Evolutionary conservation across 768 basidiomycete genomes (phyloP).

Genomic region (Pisolithus albus): DNA sequence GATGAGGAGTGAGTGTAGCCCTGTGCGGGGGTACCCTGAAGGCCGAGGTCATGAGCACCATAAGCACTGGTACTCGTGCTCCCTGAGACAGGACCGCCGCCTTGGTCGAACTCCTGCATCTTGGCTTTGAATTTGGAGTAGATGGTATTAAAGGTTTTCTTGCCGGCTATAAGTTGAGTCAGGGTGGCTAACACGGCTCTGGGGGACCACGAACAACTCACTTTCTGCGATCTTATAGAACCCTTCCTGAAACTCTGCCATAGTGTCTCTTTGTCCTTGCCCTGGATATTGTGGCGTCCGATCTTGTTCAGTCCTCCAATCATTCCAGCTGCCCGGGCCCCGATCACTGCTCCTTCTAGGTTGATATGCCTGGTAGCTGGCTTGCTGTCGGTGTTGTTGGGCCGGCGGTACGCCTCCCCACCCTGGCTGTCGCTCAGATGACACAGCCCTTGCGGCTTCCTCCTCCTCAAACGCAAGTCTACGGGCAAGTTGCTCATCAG

Average conservation of each 20-base stretch:
- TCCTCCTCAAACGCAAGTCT: constrained; percentile 60
- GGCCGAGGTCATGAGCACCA: not conserved
- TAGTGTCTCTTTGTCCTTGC: constrained; percentile 40
- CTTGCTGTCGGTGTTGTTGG: constrained; percentile 7
- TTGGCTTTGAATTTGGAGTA: constrained; percentile 78
- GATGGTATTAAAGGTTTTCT: constrained; percentile 67
- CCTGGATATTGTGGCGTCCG: constrained; percentile 9
- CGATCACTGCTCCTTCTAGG: constrained; percentile 8
- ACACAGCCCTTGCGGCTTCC: constrained; percentile 14
- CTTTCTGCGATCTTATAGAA: constrained; percentile 74
- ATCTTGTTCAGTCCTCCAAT: constrained; percentile 3
- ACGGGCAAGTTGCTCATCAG: constrained; percentile 77
- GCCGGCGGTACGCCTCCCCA: not conserved
- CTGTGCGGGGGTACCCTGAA: constrained; percentile 1
- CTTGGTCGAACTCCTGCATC: constrained; percentile 72
- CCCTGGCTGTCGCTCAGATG: not conserved
- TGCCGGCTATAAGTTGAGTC: constrained; percentile 44
- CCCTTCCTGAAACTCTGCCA: constrained; percentile 67
- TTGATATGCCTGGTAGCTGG: constrained; percentile 21
- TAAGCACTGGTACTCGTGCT: not conserved
- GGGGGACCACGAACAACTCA: constrained; percentile 30
- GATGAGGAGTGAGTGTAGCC: not conserved
- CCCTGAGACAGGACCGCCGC: constrained; percentile 12
- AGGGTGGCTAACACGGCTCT: not conserved
- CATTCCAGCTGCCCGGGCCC: constrained; percentile 4